phyloP scores from a whole-genome alignment of 495 filamentous ascomycete genomes.

The Chlorociboria aeruginascens region DNA sequence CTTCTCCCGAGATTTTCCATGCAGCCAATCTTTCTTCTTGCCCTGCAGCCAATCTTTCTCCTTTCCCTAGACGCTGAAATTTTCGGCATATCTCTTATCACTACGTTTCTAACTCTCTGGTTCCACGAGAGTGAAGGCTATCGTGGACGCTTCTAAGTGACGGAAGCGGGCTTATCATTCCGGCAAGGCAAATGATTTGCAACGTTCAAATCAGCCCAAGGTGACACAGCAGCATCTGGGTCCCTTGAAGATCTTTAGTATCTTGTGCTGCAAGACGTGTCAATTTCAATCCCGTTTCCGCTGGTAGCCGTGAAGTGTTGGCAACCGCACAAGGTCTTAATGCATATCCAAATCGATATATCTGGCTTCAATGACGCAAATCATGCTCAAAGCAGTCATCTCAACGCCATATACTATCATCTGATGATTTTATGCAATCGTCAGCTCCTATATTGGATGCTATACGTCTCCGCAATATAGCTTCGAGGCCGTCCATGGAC shows the following conservation, averaged over 20 bases:
- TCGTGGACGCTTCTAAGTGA: no score
- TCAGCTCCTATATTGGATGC: no score
- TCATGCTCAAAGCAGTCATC: not conserved
- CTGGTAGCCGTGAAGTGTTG: not conserved
- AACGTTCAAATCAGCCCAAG: not conserved
- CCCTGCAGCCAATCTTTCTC: no score
- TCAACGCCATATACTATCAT: not conserved
- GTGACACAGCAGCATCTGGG: not conserved
- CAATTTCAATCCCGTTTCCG: not conserved
- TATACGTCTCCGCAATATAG: no score
- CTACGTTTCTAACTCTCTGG: not conserved
- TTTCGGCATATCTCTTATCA: not conserved
- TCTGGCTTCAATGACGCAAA: not conserved
- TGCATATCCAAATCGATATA: not conserved
- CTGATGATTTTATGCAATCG: not conserved
- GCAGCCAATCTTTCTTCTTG: no score
- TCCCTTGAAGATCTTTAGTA: not conserved
- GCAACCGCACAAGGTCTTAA: not conserved
- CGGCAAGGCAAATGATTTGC: not conserved
- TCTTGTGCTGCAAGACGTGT: slow-evolving; percentile 6
- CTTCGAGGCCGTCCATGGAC: no score
- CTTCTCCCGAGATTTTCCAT: no score
- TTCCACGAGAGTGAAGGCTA: not conserved
- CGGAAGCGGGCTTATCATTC: not conserved
- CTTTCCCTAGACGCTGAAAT: not conserved